Evolutionary conservation across 2,329 filamentous ascomycete species (phyloP).

Genomic region (Neopestalotiopsis sp.): DNA sequence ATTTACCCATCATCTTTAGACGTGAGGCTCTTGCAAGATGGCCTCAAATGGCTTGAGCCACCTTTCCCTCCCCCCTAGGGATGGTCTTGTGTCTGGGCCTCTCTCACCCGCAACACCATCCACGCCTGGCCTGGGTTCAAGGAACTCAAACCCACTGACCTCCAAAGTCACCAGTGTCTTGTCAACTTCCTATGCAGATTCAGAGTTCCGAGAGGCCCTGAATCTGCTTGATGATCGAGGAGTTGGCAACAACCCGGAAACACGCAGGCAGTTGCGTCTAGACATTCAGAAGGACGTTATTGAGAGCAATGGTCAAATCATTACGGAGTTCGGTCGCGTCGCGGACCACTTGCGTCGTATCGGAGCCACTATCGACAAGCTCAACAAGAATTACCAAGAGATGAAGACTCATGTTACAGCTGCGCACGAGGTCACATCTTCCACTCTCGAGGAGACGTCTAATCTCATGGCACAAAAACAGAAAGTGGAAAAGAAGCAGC

Average conservation of each 20-base stretch:
- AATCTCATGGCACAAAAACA: slow-evolving; percentile 73
- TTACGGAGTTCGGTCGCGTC: slow-evolving; percentile 86
- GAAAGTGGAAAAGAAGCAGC: slow-evolving; percentile 80
- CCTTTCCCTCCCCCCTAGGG: slow-evolving; percentile 31
- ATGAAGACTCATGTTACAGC: slow-evolving; percentile 79
- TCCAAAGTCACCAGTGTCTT: slow-evolving; percentile 84
- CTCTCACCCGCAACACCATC: slow-evolving; percentile 38
- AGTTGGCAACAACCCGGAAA: slow-evolving; percentile 76
- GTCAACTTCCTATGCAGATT: slow-evolving; percentile 89
- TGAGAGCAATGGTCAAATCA: slow-evolving; percentile 86
- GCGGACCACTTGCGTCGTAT: slow-evolving; percentile 92
- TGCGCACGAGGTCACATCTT: slow-evolving; percentile 75
- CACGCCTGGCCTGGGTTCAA: slow-evolving; percentile 39
- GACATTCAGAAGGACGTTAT: slow-evolving; percentile 93
- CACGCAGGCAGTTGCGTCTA: slow-evolving; percentile 77
- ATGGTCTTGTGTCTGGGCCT: slow-evolving; percentile 31
- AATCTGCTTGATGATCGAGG: slow-evolving; percentile 75
- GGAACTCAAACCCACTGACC: slow-evolving; percentile 69
- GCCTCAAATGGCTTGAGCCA: slow-evolving; percentile 33
- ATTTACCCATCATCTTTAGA: background rate
- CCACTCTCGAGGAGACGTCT: slow-evolving; percentile 78
- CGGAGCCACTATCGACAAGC: slow-evolving; percentile 74
- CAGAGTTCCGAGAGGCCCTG: slow-evolving; percentile 87
- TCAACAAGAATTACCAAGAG: slow-evolving; percentile 80
- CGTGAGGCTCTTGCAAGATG: slow-evolving; percentile 29